These are phyloP conservation scores for Peniophora sp. DNA, from an alignment of 1,284 basidiomycete species.

Conservation along the genomic window DNA sequence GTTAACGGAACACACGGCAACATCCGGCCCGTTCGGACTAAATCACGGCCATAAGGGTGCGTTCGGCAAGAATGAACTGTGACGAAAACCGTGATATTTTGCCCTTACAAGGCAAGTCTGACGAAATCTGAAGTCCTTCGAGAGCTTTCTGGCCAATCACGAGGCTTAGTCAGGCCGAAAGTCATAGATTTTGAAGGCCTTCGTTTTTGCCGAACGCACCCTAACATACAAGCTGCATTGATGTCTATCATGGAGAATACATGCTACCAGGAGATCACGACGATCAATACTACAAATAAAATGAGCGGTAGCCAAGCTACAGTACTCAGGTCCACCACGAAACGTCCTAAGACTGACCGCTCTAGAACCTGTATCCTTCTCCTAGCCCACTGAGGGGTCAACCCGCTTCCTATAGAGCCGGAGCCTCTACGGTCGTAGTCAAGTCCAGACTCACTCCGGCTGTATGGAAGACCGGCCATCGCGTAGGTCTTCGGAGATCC, in stretches of 20 bases:
- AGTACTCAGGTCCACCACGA: constrained; percentile 21
- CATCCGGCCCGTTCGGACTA: background rate
- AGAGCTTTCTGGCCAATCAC: too few species aligned
- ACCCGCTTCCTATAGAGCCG: constrained; percentile 3
- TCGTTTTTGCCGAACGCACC: too few species aligned
- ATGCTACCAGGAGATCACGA: constrained; percentile 20
- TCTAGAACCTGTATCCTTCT: constrained; percentile 5
- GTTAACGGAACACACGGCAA: background rate
- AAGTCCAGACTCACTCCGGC: background rate
- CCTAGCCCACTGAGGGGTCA: constrained; percentile 1
- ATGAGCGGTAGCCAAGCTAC: constrained; percentile 29
- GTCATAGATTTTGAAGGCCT: too few species aligned
- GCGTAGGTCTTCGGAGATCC: constrained; percentile 1
- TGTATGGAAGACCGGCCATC: background rate
- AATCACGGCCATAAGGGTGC: too few species aligned
- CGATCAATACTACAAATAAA: constrained; percentile 18
- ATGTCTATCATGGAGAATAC: too few species aligned
- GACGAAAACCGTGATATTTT: too few species aligned
- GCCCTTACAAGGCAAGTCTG: too few species aligned
- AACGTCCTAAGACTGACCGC: constrained; percentile 20
- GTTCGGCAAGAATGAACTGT: too few species aligned
- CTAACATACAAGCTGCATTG: too few species aligned
- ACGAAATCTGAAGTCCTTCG: too few species aligned
- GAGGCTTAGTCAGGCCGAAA: too few species aligned
- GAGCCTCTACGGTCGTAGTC: background rate